Evolutionary conservation across 1,284 basidiomycete genomes (phyloP), one percentile per base, ranked within the genome.

Genomic region (Apiotrichum veenhuisii): DNA sequence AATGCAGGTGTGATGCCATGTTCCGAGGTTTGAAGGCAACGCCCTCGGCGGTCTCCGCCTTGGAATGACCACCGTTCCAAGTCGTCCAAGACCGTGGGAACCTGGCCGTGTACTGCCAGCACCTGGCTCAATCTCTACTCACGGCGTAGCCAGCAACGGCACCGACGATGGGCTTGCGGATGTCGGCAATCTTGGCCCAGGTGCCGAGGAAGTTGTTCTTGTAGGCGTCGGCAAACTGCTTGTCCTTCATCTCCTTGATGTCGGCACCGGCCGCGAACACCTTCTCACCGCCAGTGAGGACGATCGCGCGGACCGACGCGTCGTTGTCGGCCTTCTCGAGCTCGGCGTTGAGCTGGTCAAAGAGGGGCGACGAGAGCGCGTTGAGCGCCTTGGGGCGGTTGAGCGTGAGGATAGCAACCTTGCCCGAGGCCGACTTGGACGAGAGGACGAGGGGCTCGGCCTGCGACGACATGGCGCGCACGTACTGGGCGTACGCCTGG

Each of bases 371-470:
- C 69, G 84, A 89, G 59, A 98, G 81, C 38, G 96, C 95, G 75
- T 98, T 98, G 67, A 98, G 82, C 25, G 91, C 91, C 73, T 96
- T 97, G 50, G 96, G 95, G 55, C 95, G 84, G 81, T 99, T 97
- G 70, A 99, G 83, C 17, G 89, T 91, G 75, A 99, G 85, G 65
- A 97, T 87, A 11, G 85, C 82, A 51, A 98, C 92, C 50, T 84
- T 84, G 25, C 74, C 70, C 17, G 66, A 65, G 5, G 55, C 55
- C 14, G 69, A 73, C 43, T 70, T 62, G 30, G 68, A 61, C 17
- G 73, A 49, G 50, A 78, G 62, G 57, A 78, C 74, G 38, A 77
- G 69, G 26, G 58, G 65, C 46, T 75, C 75, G 45, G 71, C 49
- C 44, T 65, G 45, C 41, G 68, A 58, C 17, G 70, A 67, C 70